These are phyloP conservation scores for Penicillium crystallinum DNA, from an alignment of 495 filamentous ascomycete species.

Conservation along the genomic window DNA sequence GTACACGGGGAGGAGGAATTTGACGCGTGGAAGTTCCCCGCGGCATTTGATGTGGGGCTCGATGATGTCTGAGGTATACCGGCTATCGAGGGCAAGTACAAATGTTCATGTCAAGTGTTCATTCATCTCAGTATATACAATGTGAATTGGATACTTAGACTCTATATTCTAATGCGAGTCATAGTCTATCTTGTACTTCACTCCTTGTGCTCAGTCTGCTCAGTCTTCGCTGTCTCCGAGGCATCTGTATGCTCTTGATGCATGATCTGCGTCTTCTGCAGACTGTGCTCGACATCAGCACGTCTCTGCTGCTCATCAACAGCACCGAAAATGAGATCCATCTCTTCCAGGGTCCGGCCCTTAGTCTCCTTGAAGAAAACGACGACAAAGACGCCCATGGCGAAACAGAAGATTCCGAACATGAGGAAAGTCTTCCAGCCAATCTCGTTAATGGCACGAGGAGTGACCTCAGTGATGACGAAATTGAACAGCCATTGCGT, in stretches of 20 bases:
- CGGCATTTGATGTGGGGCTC: slow-evolving; percentile 5
- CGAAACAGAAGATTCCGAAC: slow-evolving; percentile 48
- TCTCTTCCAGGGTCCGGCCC: slow-evolving; percentile 45
- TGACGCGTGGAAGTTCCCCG: slow-evolving; percentile 1
- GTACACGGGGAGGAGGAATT: background rate
- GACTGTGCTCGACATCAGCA: slow-evolving; percentile 38
- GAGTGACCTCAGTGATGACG: slow-evolving; percentile 37
- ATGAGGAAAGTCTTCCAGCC: slow-evolving; percentile 52
- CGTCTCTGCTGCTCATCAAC: slow-evolving; percentile 31
- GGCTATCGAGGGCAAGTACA: too few relatives aligned
- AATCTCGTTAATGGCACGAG: slow-evolving; percentile 40
- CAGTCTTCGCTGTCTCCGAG: background rate
- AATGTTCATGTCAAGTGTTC: too few relatives aligned
- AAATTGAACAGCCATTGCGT: slow-evolving; percentile 45
- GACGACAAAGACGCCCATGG: slow-evolving; percentile 31
- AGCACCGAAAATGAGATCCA: slow-evolving; percentile 44
- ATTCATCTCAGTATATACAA: too few relatives aligned
- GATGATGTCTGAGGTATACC: background rate
- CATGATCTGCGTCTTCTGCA: slow-evolving; percentile 29
- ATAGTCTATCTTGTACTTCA: background rate
- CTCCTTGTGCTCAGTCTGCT: background rate
- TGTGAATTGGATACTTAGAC: too few relatives aligned
- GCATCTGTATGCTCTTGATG: slow-evolving; percentile 26
- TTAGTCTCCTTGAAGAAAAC: slow-evolving; percentile 61
- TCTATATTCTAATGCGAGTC: too few relatives aligned